Evolutionary conservation across 2,329 filamentous ascomycete genomes (phyloP).

Genomic region (Coniochaeta sp.): DNA sequence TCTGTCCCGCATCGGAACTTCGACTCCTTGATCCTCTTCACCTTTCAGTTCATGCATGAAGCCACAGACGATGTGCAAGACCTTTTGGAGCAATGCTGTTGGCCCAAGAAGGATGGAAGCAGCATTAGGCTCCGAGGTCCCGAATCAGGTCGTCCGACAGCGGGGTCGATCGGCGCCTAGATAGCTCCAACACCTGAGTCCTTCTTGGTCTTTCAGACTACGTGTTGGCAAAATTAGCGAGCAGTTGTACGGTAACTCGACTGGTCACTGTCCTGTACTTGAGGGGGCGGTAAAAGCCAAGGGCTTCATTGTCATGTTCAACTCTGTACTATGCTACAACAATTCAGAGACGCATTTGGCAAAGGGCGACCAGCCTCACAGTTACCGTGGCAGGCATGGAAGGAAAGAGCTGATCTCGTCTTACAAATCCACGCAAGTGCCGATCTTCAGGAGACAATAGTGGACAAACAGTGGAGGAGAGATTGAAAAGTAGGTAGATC

Average conservation of each 20-base stretch:
- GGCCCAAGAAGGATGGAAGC: not conserved
- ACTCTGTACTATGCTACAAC: not conserved
- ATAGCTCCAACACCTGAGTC: not conserved
- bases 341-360: not conserved
- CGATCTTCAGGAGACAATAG: too few species aligned
- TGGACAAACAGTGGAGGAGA: not conserved
- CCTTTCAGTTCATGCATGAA: not conserved
- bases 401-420: too few species aligned
- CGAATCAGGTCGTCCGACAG: not conserved
- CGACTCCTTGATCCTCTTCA: not conserved
- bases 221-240: not conserved
- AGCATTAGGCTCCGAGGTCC: not conserved
- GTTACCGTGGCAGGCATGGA: not conserved
- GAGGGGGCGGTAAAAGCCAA: too few species aligned
- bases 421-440: too few species aligned
- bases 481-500: not conserved
- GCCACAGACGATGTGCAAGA: not conserved
- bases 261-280: too few species aligned
- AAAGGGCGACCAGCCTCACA: not conserved
- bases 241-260: too few species aligned
- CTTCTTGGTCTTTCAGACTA: too few species aligned
- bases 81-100: not conserved
- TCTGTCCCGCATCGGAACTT: not conserved
- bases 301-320: too few species aligned
- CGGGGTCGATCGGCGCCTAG: not conserved